phyloP scores from a whole-genome alignment of 495 filamentous ascomycete genomes.

The Pyrenula aspistea region DNA sequence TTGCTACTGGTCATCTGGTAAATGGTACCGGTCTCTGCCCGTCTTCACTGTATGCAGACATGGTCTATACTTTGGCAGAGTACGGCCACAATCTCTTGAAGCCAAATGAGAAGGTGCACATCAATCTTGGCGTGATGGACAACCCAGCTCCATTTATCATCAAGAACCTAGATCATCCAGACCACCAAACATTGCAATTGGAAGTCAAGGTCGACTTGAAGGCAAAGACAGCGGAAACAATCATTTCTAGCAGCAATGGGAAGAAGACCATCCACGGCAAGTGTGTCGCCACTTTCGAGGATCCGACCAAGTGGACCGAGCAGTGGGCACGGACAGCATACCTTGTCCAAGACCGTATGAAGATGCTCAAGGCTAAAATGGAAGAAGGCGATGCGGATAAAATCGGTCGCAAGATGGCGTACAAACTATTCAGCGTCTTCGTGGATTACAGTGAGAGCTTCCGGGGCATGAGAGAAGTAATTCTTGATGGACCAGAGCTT shows the following conservation, averaged over 20 bases:
- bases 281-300: slow-evolving; percentile 36
- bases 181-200: slow-evolving; percentile 24
- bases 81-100: slow-evolving; percentile 30
- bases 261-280: slow-evolving; percentile 37
- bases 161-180: slow-evolving; percentile 18
- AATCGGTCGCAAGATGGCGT: slow-evolving; percentile 30
- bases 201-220: slow-evolving; percentile 29
- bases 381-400: slow-evolving; percentile 7
- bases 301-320: slow-evolving; percentile 31
- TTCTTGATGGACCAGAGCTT: slow-evolving; percentile 26
- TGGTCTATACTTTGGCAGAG: slow-evolving; percentile 34
- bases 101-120: slow-evolving; percentile 10
- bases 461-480: slow-evolving; percentile 19
- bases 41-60: slow-evolving; percentile 37
- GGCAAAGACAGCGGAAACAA: slow-evolving; percentile 14
- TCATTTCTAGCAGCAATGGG: slow-evolving; percentile 23
- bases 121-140: slow-evolving; percentile 26
- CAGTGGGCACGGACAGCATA: slow-evolving; percentile 42
- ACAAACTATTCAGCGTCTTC: slow-evolving; percentile 32
- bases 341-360: slow-evolving; percentile 43
- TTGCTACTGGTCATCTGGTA: slow-evolving; percentile 26
- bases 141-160: slow-evolving; percentile 25
- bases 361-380: slow-evolving; percentile 22
- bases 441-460: slow-evolving; percentile 25
- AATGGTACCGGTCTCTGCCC: slow-evolving; percentile 49